A percentile compares a stretch with the other conserved stretches of the same genome.
Conservation (phyloP, 179 eudicot genomes). For the Vitellaria paradoxa region DNA sequence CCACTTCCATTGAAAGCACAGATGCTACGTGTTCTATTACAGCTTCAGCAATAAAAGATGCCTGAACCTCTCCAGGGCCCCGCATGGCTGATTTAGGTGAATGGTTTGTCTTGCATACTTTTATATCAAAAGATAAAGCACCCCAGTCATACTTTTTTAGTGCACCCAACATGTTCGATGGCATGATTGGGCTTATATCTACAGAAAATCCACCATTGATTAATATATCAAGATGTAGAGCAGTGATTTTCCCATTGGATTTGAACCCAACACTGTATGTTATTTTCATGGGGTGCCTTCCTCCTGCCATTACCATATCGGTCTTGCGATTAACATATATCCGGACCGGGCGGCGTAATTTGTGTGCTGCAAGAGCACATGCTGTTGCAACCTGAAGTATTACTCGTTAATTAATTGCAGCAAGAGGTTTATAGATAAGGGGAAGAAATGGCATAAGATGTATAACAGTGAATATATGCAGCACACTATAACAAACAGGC, state of each 20-base stretch:
- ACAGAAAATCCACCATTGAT: conserved; percentile 58
- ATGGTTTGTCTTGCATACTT: conserved; percentile 84
- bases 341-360: conserved; percentile 68
- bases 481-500: too few relatives aligned
- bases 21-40: conserved; percentile 83
- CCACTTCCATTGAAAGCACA: conserved; percentile 61
- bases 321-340: conserved; percentile 75
- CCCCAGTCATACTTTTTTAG: conserved; percentile 90
- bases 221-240: conserved; percentile 62
- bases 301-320: conserved; percentile 89
- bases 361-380: conserved; percentile 89
- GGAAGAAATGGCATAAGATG: background rate
- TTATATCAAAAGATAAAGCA: conserved; percentile 69
- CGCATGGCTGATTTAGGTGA: conserved; percentile 85
- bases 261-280: conserved; percentile 79
- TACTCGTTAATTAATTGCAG: background rate
- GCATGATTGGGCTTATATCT: conserved; percentile 80
- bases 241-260: conserved; percentile 88
- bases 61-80: conserved; percentile 87
- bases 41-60: conserved; percentile 78
- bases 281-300: conserved; percentile 93
- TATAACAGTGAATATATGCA: too few relatives aligned
- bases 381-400: conserved; percentile 67
- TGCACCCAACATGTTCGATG: conserved; percentile 39
- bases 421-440: background rate